phyloP scores from a whole-genome alignment of 495 filamentous ascomycete genomes.

The Penicillium dipodomyicola region DNA sequence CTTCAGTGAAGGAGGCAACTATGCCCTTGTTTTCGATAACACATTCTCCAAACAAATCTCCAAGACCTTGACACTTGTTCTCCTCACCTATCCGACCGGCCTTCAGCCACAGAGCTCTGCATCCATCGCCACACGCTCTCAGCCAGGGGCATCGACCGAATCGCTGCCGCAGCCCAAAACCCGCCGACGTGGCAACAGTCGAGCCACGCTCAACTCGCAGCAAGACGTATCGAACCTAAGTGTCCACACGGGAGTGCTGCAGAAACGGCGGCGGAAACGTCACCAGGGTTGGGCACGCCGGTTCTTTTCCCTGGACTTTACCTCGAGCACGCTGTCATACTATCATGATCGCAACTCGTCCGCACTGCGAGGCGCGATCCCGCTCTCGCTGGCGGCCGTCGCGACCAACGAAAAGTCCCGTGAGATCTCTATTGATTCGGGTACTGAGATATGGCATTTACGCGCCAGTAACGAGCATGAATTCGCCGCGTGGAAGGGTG shows the following conservation, averaged over 20 bases:
- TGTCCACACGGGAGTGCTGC: conserved; percentile 73
- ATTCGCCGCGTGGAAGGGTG: conserved; percentile 81
- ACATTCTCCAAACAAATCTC: conserved; percentile 95
- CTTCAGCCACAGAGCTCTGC: conserved; percentile 62
- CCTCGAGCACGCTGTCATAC: conserved; percentile 87
- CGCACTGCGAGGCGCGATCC: conserved; percentile 86
- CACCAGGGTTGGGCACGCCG: conserved; percentile 89
- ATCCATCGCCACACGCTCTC: conserved; percentile 45
- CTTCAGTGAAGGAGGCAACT: conserved; percentile 77
- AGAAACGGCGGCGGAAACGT: conserved; percentile 87
- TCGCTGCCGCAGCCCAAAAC: conserved; percentile 30
- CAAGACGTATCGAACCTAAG: conserved; percentile 26
- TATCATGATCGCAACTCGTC: conserved; percentile 92
- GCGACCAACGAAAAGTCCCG: conserved; percentile 80
- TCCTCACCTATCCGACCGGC: conserved; percentile 87
- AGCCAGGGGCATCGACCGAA: conserved; percentile 30
- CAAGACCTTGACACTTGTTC: conserved; percentile 90
- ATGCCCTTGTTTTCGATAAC: conserved; percentile 96
- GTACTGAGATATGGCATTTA: conserved; percentile 97
- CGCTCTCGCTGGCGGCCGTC: conserved; percentile 84
- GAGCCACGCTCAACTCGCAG: conserved; percentile 29
- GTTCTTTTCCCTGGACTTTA: conserved; percentile 93
- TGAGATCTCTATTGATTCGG: conserved; percentile 95
- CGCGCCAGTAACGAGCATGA: conserved; percentile 76
- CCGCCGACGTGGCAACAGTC: conserved; percentile 38